Percentiles rank a stretch among this genome's conserved stretches.
phyloP scores from a whole-genome alignment of 192 early-diverging fungal genomes.

The Kappamyces sp. region DNA sequence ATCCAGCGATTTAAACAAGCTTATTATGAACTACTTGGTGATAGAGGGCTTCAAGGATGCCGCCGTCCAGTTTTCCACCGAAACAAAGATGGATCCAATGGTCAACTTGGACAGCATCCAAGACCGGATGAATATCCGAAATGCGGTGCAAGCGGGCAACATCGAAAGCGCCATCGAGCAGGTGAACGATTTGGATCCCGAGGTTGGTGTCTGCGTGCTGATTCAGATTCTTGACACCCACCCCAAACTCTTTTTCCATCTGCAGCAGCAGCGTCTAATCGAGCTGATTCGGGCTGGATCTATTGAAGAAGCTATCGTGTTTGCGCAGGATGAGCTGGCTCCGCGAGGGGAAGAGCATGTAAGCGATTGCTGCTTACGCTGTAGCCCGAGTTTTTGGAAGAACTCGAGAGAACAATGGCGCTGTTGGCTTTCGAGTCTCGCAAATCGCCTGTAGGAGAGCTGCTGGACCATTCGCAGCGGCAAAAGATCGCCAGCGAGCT shows the following conservation, averaged over 20 bases:
- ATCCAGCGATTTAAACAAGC: conserved; percentile 80
- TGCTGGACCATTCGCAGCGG: conserved; percentile 82
- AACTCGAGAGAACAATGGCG: conserved; percentile 95
- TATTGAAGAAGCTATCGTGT: conserved; percentile 79
- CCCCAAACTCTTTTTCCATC: conserved; percentile 86
- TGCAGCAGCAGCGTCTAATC: conserved; percentile 96
- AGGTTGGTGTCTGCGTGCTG: conserved; percentile 64
- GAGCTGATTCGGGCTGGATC: conserved; percentile 83
- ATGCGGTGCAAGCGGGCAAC: conserved; percentile 82
- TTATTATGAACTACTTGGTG: conserved; percentile 98
- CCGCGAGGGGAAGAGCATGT: conserved; percentile 96
- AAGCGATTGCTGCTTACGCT: conserved; percentile 4
- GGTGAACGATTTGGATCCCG: conserved; percentile 98
- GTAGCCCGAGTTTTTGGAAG: conserved; percentile 87
- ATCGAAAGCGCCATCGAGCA: conserved; percentile 90
- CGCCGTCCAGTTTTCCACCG: conserved; percentile 89
- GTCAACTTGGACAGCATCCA: conserved; percentile 87
- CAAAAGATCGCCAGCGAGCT: conserved; percentile 91
- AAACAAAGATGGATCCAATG: conserved; percentile 70
- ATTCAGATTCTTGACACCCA: conserved; percentile 88
- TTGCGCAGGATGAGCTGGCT: conserved; percentile 96
- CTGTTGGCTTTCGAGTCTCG: conserved; percentile 77
- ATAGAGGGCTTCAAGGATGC: conserved; percentile 99
- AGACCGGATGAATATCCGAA: conserved; percentile 91
- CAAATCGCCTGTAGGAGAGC: conserved; percentile 71